phyloP scores from a whole-genome alignment of 305 asterid genomes.

The Lippia alba region DNA sequence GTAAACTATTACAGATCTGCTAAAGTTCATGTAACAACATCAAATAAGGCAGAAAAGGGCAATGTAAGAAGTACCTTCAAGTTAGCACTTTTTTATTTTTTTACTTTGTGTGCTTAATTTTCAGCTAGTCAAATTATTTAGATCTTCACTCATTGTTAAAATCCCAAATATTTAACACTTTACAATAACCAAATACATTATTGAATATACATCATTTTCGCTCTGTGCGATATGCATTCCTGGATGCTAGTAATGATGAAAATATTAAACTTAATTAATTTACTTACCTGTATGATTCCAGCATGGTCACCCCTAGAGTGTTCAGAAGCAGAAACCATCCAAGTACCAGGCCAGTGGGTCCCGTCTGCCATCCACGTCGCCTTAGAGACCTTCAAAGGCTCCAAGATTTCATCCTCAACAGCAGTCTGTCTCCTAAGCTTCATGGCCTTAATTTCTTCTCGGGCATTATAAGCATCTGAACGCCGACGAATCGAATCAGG shows the following conservation, averaged over 20 bases:
- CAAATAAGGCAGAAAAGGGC: no score
- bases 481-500: constrained; percentile 95
- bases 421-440: constrained; percentile 73
- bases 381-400: constrained; percentile 80
- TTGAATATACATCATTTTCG: no score
- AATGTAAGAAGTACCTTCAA: no score
- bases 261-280: background rate
- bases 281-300: constrained; percentile 88
- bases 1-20: background rate
- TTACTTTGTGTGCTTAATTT: no score
- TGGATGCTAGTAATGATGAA: no score
- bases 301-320: constrained; percentile 98
- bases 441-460: constrained; percentile 90
- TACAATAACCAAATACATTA: no score
- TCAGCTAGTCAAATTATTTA: no score
- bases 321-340: constrained; percentile 73
- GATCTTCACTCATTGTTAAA: no score
- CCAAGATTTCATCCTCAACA: constrained; percentile 64
- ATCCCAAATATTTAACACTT: no score
- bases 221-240: no score
- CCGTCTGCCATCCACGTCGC: constrained; percentile 99
- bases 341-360: constrained; percentile 98
- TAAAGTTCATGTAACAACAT: no score
- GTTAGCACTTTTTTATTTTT: no score
- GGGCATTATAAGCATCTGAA: constrained; percentile 91